These are phyloP conservation scores for Geosmithia putterillii DNA, from an alignment of 2,329 filamentous ascomycete genomes.

Conservation along the genomic window DNA sequence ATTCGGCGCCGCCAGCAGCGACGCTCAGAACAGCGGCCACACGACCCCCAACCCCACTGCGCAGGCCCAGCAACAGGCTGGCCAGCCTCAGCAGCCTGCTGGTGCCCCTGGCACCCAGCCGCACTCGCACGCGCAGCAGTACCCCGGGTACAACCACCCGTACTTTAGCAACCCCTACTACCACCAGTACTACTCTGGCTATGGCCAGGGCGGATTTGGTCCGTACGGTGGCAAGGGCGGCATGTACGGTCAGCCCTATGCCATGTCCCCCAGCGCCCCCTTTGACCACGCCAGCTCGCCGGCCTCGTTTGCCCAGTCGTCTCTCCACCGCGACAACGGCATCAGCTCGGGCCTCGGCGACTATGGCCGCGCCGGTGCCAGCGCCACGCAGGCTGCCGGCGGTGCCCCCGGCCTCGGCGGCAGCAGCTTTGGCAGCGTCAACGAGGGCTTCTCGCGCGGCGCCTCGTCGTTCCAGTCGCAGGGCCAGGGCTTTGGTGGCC, in stretches of 20 bases:
- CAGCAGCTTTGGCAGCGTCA: constrained; percentile 38
- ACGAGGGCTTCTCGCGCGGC: constrained; percentile 42
- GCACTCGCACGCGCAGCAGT: constrained; percentile 32
- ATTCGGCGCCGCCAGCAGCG: constrained; percentile 43
- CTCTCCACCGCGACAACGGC: constrained; percentile 38
- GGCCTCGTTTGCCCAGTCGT: constrained; percentile 41
- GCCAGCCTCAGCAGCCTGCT: constrained; percentile 12
- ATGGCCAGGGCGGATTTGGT: constrained; percentile 37
- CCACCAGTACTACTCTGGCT: constrained; percentile 44
- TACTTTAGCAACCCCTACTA: constrained; percentile 55
- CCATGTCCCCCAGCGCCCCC: constrained; percentile 41
- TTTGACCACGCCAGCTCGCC: constrained; percentile 44
- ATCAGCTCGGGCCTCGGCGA: constrained; percentile 39
- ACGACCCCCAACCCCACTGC: constrained; percentile 76
- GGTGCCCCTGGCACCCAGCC: constrained; percentile 29
- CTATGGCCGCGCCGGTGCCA: constrained; percentile 37
- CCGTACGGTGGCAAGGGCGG: constrained; percentile 41
- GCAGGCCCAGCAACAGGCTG: constrained; percentile 33
- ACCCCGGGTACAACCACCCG: constrained; percentile 41
- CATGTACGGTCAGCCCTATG: constrained; percentile 44
- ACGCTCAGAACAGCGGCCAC: constrained; percentile 76
- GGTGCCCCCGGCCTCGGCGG: constrained; percentile 29
- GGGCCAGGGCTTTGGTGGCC: constrained; percentile 38
- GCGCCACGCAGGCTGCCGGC: constrained; percentile 15
- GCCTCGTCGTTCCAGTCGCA: constrained; percentile 43